Evolutionary conservation across 2,329 filamentous ascomycete genomes (phyloP).

Genomic region (Paracoccidioides brasiliensis): DNA sequence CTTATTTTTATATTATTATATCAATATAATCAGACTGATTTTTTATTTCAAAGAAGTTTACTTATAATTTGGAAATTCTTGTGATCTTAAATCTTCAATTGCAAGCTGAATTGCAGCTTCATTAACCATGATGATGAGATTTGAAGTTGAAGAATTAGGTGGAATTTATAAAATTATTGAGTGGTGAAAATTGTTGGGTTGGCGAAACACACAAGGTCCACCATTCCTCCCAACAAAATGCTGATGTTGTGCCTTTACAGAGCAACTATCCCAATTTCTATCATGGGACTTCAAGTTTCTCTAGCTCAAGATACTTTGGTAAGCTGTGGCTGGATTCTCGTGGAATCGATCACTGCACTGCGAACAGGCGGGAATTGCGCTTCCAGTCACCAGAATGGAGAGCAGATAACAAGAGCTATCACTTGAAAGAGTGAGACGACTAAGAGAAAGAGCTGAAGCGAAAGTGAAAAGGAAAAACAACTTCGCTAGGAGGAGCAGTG

Average conservation of each 20-base stretch:
- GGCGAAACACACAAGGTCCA: too few species aligned
- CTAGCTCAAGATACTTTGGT: not conserved
- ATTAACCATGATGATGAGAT: too few species aligned
- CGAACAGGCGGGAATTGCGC: not conserved
- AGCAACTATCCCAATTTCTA: not conserved
- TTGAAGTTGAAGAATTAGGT: too few species aligned
- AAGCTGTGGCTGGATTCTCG: not conserved
- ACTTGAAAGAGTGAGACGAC: slow-evolving; percentile 2
- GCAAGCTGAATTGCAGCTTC: too few species aligned
- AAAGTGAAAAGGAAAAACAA: not conserved
- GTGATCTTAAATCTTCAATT: too few species aligned
- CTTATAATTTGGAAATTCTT: too few species aligned
- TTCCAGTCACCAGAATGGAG: not conserved
- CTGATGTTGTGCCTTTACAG: not conserved
- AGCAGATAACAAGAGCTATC: not conserved
- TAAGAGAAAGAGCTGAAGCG: not conserved
- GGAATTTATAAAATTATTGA: too few species aligned
- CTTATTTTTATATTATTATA: too few species aligned
- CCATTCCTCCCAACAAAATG: too few species aligned
- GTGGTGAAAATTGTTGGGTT: too few species aligned
- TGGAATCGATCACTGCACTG: not conserved
- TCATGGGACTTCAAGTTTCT: not conserved
- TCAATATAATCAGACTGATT: too few species aligned
- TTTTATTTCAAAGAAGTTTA: too few species aligned
- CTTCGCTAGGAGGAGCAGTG: slow-evolving; percentile 1